phyloP scores from a whole-genome alignment of 306 rosid genomes.

The Spatholobus suberectus region DNA sequence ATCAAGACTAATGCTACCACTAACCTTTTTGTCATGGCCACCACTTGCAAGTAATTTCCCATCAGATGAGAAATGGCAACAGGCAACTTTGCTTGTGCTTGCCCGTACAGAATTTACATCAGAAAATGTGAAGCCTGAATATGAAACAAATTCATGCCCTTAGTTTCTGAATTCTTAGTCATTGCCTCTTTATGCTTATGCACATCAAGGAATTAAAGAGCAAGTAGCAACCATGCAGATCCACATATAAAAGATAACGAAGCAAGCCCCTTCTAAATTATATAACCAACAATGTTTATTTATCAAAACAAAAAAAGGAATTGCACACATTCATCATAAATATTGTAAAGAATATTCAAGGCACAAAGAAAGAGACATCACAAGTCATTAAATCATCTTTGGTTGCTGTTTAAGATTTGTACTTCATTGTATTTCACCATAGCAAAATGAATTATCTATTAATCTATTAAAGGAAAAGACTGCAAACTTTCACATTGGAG shows the following conservation, averaged over 20 bases:
- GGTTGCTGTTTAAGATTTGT: not conserved
- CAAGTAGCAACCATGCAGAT: slow-evolving; percentile 7
- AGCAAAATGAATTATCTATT: not conserved
- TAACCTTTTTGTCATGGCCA: slow-evolving; percentile 96
- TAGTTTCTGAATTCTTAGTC: slow-evolving; percentile 6
- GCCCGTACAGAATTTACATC: slow-evolving; percentile 77
- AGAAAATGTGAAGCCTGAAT: slow-evolving; percentile 80
- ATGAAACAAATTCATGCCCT: slow-evolving; percentile 37
- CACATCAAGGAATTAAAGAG: slow-evolving; percentile 26
- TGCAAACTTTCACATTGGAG: slow-evolving; percentile 4
- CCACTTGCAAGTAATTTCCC: slow-evolving; percentile 97
- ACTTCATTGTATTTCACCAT: slow-evolving; percentile 27
- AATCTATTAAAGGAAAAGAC: not conserved
- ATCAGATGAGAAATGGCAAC: slow-evolving; percentile 98
- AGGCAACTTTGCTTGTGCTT: slow-evolving; percentile 78
- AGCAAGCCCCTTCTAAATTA: slow-evolving; percentile 14
- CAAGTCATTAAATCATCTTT: not conserved
- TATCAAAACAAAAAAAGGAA: not conserved
- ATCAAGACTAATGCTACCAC: slow-evolving; percentile 30
- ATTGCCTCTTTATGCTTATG: slow-evolving; percentile 16
- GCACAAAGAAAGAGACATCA: not conserved
- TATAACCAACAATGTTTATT: not conserved
- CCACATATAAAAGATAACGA: slow-evolving; percentile 14
- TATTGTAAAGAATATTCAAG: slow-evolving; percentile 21
- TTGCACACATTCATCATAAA: slow-evolving; percentile 6